Evolutionary conservation across 1,139 yeast genomes (phyloP).

Genomic region (Nematodospora anomalae): DNA sequence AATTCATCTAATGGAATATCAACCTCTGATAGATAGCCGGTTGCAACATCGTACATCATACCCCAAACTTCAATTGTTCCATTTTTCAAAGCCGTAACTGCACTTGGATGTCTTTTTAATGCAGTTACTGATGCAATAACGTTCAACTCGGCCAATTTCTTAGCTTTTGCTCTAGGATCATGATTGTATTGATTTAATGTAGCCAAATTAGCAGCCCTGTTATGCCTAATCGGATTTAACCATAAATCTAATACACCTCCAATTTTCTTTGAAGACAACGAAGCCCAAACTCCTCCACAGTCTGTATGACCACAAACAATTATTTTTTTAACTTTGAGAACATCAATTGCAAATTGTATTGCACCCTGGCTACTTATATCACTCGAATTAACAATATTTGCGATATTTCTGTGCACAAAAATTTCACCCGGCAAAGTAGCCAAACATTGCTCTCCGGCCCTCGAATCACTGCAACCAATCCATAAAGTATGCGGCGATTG

Average conservation of each 20-base stretch:
- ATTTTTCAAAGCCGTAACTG: slow-evolving; percentile 64
- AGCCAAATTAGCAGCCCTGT: slow-evolving; percentile 58
- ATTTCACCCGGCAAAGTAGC: slow-evolving; percentile 90
- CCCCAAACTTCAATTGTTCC: slow-evolving; percentile 90
- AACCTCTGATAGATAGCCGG: slow-evolving; percentile 64
- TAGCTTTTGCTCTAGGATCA: slow-evolving; percentile 60
- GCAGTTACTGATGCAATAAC: slow-evolving; percentile 61
- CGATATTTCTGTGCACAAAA: slow-evolving; percentile 91
- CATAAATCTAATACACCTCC: slow-evolving; percentile 79
- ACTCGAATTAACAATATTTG: slow-evolving; percentile 71
- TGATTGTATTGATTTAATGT: slow-evolving; percentile 40
- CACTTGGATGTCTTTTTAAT: slow-evolving; percentile 70
- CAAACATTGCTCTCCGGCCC: slow-evolving; percentile 79
- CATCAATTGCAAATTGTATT: slow-evolving; percentile 87
- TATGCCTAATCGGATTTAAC: slow-evolving; percentile 73
- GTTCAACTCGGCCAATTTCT: slow-evolving; percentile 74
- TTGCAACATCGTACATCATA: slow-evolving; percentile 78
- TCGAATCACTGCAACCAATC: slow-evolving; percentile 95
- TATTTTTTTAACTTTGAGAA: slow-evolving; percentile 76
- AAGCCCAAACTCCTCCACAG: slow-evolving; percentile 95
- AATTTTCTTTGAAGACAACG: slow-evolving; percentile 65
- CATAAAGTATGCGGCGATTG: slow-evolving; percentile 92
- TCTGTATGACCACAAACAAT: slow-evolving; percentile 97
- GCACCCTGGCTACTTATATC: slow-evolving; percentile 82
- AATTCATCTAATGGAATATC: slow-evolving; percentile 55